These are phyloP conservation scores for Delphinella strobiligena DNA, from an alignment of 2,329 filamentous ascomycete genomes.

Conservation along the genomic window DNA sequence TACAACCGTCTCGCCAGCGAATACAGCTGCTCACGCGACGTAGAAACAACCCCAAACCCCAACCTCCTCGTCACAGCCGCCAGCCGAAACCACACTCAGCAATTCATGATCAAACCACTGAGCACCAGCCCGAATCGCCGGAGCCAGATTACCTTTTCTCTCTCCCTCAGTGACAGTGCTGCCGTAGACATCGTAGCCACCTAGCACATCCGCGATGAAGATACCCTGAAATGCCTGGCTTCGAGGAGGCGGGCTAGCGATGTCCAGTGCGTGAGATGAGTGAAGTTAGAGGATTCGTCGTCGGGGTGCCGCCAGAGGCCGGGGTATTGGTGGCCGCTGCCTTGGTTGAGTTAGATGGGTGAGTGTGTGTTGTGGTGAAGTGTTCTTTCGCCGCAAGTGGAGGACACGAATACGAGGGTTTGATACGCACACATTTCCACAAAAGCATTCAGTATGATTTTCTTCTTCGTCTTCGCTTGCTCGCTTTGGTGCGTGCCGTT, in stretches of 20 bases:
- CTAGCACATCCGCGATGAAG: slow-evolving; percentile 56
- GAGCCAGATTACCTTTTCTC: no score
- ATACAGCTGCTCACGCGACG: slow-evolving; percentile 59
- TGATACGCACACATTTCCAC: slow-evolving; percentile 28
- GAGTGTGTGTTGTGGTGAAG: slow-evolving; percentile 16
- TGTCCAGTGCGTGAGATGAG: slow-evolving; percentile 48
- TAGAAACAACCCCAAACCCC: slow-evolving; percentile 55
- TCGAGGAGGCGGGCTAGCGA: slow-evolving; percentile 49
- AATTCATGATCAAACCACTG: slow-evolving; percentile 66
- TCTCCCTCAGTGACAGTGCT: no score
- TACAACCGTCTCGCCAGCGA: slow-evolving; percentile 52
- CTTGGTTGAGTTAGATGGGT: slow-evolving; percentile 14
- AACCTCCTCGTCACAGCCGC: slow-evolving; percentile 54
- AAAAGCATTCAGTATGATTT: slow-evolving; percentile 30
- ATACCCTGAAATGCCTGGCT: slow-evolving; percentile 53
- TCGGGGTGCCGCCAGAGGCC: slow-evolving; percentile 53
- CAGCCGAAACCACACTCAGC: slow-evolving; percentile 49
- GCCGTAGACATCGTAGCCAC: slow-evolving; percentile 57
- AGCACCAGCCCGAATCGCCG: slow-evolving; percentile 37
- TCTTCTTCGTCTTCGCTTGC: slow-evolving; percentile 18
- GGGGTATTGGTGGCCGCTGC: slow-evolving; percentile 41
- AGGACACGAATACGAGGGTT: no score
- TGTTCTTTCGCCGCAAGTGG: slow-evolving; percentile 4
- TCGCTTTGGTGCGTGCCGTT: background rate
- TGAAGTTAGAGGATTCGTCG: slow-evolving; percentile 51